Evolutionary conservation across 306 rosid species (phyloP), one percentile per base, ranked within the genome.

Genomic region (Lathyrus aphaca): DNA sequence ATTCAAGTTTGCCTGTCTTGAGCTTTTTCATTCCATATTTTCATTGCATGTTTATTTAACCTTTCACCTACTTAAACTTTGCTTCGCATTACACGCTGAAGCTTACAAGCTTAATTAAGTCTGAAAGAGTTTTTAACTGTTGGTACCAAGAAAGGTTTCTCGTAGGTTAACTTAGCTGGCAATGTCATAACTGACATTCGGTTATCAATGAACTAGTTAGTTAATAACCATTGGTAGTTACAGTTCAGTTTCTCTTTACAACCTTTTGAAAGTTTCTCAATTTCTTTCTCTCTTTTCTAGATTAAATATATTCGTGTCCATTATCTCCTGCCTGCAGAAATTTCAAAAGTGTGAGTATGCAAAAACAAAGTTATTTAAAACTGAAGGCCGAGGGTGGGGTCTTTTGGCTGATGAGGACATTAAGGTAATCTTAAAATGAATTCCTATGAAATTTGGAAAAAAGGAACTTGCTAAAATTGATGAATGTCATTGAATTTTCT

Each of bases 311-410:
- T 54, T 82, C 29, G 54, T 74, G 73, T 64, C 14, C 77, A 19
- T 14, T 68, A 38, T 80, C 60, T 70, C 48, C 11, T 83, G 73
- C 58, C 57, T 67, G 75, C 91, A 93, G 98, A 90, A 82, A 78
- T 93, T 90, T 82, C 97, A 90, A 80, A 93, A 85, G 82, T 80
- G 86, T 74, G 93, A 90, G 80, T 86, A 88, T 82, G 97, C 96
- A 29, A 86, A 84, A 88, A 85, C 91, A 69, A 88, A 83, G 88
- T 74, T 93, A 85, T 88, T 86, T 77, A 84, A 85, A 83, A 93
- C 98, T 59, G 96, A 88, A 65, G 92, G 92, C 66, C 85, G 97
- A 58, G 98, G 97, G 53, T 90, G 96, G 96, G 98, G 98, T 71
- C 96, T 93, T 85, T 46, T 90, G 80, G 90, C 96, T 64, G 92